Base-by-base conservation (phyloP, 2,329 filamentous ascomycete genomes). In the Fusarium bulbicola region DNA sequence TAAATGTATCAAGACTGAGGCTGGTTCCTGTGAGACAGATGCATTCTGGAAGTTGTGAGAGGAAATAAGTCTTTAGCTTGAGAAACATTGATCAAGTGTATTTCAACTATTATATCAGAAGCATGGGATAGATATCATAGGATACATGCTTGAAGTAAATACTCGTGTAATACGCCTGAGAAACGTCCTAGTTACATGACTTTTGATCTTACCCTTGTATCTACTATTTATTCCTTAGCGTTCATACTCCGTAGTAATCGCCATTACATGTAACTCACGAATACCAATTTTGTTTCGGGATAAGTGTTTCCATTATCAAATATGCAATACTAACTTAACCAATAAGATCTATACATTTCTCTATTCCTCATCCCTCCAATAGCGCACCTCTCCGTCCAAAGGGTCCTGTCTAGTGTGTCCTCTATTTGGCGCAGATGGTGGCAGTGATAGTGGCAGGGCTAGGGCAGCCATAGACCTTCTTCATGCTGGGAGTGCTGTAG, bases 391-490 rank as follows among this genome's bases (percentile, higher is more conserved):
- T 12, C 8, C 4, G 6, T 26, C 12, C 3, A 16, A 28, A 39
- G 14, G 50, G 14, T 26, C 34, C 7, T 28, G 10, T 21, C 7
- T 5, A 13, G 11, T 12, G 9, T 8, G 1, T 13, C 14, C 24
- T 43, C 71, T 73, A 78, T 58, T 77, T 68, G 57, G 74, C 58
- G 56, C 80, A 82, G 66, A 82, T 62, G n/a, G 65, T 68, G 24
- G 79, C 73, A 32, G 80, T 79, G 34, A 85, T 70, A 36, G 81
- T 78, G 39, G 83, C 81, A 10, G 83, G 83, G 72, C 79, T 74
- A 9, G 83, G 82, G 82, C 83, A 85, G 63, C 80, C 80, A 70
- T 79, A 82, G 24, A 84, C 82, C 75, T 79, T 84, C 78, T 81
- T 81, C 43, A 64, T 53, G n/a, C 66, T 73, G 13, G 81, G 80